A percentile compares a stretch with the other conserved stretches of the same genome.
Evolutionary conservation across 768 basidiomycete genomes (phyloP).

Genomic region (Solioccasus polychromus): DNA sequence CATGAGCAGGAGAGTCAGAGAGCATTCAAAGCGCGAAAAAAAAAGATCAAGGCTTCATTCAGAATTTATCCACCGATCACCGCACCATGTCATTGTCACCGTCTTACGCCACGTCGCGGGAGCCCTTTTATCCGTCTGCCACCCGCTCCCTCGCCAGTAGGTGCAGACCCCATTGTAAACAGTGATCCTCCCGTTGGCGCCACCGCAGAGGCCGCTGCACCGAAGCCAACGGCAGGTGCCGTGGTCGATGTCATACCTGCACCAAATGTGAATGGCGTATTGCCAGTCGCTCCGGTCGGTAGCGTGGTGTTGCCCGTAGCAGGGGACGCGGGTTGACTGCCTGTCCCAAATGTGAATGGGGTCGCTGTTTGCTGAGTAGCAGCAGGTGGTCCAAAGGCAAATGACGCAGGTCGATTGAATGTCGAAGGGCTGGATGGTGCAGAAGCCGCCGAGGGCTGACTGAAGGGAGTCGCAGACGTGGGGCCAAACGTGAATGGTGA

Average conservation of each 20-base stretch:
- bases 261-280: conserved; percentile 39
- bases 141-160: conserved; percentile 35
- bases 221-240: conserved; percentile 39
- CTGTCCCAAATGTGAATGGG: conserved; percentile 48
- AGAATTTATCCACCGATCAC: conserved; percentile 12
- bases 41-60: conserved; percentile 5
- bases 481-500: conserved; percentile 48
- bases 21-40: conserved; percentile 12
- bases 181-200: conserved; percentile 33
- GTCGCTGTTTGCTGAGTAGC: conserved; percentile 33
- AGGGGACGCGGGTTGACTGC: conserved; percentile 60
- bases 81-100: conserved; percentile 14
- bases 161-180: conserved; percentile 61
- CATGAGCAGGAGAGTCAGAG: conserved; percentile 11
- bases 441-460: conserved; percentile 40
- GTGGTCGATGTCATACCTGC: conserved; percentile 30
- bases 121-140: conserved; percentile 52
- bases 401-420: conserved; percentile 46
- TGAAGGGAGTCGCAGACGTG: conserved; percentile 39
- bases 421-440: conserved; percentile 59
- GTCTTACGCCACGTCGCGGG: conserved; percentile 40
- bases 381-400: conserved; percentile 44
- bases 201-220: conserved; percentile 34
- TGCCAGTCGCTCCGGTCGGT: conserved; percentile 26
- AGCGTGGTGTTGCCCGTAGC: conserved; percentile 39